Evolutionary conservation across 495 filamentous ascomycete genomes (phyloP).

Genomic region (Aspergillus leporis): DNA sequence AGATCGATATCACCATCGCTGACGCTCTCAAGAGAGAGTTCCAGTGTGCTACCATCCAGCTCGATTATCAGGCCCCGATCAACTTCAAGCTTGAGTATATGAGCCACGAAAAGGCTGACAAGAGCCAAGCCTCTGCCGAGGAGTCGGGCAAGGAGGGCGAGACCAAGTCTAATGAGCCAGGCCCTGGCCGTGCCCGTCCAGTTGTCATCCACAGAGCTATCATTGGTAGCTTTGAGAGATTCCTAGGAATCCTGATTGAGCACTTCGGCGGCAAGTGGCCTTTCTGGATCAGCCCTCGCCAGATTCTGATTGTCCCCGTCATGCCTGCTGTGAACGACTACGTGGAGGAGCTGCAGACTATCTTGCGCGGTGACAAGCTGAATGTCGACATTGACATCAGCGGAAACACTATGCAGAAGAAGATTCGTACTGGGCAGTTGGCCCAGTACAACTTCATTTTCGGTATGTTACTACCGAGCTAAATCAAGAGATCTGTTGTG

Average conservation of each 20-base stretch:
- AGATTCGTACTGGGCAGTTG: constrained; percentile 86
- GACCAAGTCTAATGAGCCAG: constrained; percentile 35
- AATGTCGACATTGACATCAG: constrained; percentile 84
- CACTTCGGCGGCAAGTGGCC: constrained; percentile 98
- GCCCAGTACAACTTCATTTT: constrained; percentile 92
- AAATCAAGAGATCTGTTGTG: neutral
- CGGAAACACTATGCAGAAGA: constrained; percentile 94
- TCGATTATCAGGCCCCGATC: constrained; percentile 91
- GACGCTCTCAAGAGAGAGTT: constrained; percentile 77
- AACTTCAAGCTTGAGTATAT: constrained; percentile 84
- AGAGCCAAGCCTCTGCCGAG: constrained; percentile 36
- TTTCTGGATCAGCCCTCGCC: constrained; percentile 93
- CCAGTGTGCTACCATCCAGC: constrained; percentile 96
- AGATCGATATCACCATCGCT: constrained; percentile 89
- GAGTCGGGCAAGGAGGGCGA: constrained; percentile 35
- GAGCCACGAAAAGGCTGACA: constrained; percentile 61
- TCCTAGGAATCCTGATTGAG: constrained; percentile 89
- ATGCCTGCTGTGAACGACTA: constrained; percentile 84
- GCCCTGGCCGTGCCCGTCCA: constrained; percentile 78
- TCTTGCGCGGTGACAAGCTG: constrained; percentile 56
- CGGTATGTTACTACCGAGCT: constrained; percentile 40
- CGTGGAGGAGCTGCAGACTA: constrained; percentile 73
- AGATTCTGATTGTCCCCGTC: constrained; percentile 90
- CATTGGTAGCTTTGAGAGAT: constrained; percentile 89
- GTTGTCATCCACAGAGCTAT: constrained; percentile 98